Conservation (phyloP, 1,284 basidiomycete genomes). For the Leccinum angustisporum region DNA sequence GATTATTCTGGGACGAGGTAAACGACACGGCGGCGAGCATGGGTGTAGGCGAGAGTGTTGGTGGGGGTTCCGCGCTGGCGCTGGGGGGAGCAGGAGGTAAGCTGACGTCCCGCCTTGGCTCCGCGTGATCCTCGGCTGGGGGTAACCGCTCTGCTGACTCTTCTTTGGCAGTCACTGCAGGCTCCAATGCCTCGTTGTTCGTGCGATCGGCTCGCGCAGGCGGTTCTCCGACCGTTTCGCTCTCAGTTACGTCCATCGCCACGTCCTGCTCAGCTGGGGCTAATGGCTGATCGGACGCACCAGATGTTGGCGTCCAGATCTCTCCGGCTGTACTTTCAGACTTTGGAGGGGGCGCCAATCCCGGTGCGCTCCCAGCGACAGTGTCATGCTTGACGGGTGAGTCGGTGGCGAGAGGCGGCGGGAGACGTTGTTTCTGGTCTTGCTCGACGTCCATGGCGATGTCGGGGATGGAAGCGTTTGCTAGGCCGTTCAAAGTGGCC, state of each 20-base stretch:
- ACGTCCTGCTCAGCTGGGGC: conserved; percentile 25
- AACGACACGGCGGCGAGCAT: conserved; percentile 6
- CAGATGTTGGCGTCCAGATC: conserved; percentile 3
- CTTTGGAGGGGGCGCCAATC: conserved; percentile 5
- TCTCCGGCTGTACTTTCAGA: conserved; percentile 13
- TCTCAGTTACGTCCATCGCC: conserved; percentile 25
- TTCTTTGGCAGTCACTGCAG: conserved; percentile 1
- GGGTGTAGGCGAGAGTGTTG: conserved; percentile 18
- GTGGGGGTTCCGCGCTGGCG: background rate
- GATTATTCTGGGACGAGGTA: background rate
- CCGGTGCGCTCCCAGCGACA: background rate
- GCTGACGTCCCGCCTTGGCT: conserved; percentile 17
- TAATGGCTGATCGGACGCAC: conserved; percentile 27
- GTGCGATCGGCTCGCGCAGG: conserved; percentile 13
- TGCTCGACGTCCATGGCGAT: conserved; percentile 26
- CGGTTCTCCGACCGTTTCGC: conserved; percentile 19
- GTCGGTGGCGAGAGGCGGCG: background rate
- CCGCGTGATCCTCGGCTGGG: conserved; percentile 13
- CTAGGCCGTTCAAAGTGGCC: background rate
- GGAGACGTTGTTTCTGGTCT: conserved; percentile 7
- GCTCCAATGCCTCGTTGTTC: conserved; percentile 6
- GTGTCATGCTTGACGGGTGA: conserved; percentile 1
- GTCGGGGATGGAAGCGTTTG: background rate
- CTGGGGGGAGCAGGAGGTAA: conserved; percentile 18
- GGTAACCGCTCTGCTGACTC: conserved; percentile 10